phyloP scores from a whole-genome alignment of 768 basidiomycete genomes.

The Cystobasidium onofrii region DNA sequence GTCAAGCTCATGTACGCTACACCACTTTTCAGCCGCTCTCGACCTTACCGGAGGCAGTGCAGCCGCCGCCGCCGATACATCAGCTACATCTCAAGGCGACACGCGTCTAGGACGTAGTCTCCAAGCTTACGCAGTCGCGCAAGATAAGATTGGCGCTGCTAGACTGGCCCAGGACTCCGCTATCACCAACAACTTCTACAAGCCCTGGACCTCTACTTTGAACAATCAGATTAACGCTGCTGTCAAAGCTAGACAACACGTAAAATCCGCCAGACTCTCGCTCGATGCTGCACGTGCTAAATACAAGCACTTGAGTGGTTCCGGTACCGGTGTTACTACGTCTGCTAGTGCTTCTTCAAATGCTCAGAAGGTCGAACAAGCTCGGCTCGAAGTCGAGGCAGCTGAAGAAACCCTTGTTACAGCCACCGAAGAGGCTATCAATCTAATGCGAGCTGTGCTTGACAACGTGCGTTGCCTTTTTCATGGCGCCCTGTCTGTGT shows the following conservation, averaged over 20 bases:
- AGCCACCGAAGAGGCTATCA: conserved; percentile 81
- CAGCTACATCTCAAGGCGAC: conserved; percentile 45
- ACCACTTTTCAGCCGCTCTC: conserved; percentile 9
- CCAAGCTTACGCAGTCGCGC: conserved; percentile 66
- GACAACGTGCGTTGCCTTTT: conserved; percentile 65
- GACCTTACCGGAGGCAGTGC: conserved; percentile 13
- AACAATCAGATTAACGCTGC: conserved; percentile 76
- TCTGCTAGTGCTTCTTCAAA: conserved; percentile 54
- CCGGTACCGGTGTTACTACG: neutral
- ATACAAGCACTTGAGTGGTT: conserved; percentile 71
- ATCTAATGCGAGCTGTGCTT: conserved; percentile 57
- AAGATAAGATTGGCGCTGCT: conserved; percentile 73
- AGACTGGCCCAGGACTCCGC: conserved; percentile 69
- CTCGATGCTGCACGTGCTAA: conserved; percentile 60
- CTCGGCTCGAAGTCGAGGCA: conserved; percentile 52
- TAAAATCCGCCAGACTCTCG: conserved; percentile 46
- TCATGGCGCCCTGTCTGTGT: neutral
- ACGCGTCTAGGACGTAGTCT: conserved; percentile 72
- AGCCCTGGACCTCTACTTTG: conserved; percentile 81
- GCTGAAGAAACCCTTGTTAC: conserved; percentile 82
- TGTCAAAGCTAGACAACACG: conserved; percentile 62
- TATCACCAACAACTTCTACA: conserved; percentile 58
- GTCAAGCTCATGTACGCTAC: conserved; percentile 44
- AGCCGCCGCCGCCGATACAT: neutral
- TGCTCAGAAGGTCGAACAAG: conserved; percentile 70